Base-by-base conservation (phyloP, 495 filamentous ascomycete species). In the Penicillium salamii region DNA sequence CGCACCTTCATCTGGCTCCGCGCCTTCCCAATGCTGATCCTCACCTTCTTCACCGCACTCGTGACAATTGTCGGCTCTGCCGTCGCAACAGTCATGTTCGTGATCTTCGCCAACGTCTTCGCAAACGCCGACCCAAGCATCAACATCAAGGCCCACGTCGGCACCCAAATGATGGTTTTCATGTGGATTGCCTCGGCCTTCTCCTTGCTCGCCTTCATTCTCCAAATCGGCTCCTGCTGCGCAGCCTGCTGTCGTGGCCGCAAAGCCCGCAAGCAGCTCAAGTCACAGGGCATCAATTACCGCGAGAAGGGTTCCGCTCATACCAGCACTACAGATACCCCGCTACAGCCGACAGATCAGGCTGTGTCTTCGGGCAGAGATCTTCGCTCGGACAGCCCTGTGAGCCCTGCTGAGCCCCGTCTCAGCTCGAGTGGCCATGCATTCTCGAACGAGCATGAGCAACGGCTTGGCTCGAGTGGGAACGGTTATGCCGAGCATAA, bases 151-250 rank as follows among this genome's bases (percentile, higher is more conserved):
- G 88, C 86, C 3, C 65, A 76, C 11, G 59, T 96, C 5, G 90
- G 91, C 3, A 70, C 51, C 5, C 72, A 77, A 55, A 95, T 97
- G 90, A 79, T 95, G 59, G 85, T 73, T 0, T 95, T 95, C 55
- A 90, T 95, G 87, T 97, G 91, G 91, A 76, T 88, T 28, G 90
- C 84, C 0, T 74, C 80, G 0, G 86, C 68, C 0, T 86, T 85
- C 43, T 78, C 78, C 6, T 58, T 91, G 1, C 48, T 88, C 38
- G 83, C 82, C 0, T 93, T 86, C 56, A 61, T 89, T 11, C 65
- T 92, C 26, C 87, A 92, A 59, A 63, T 85, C 1, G 79, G 83
- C 3, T 74, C 89, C 68, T 85, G 82, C 56, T 96, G 91, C 44
- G 72, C 70, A 6, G 58, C 70, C 12, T 77, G 73, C 46, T 77